These are phyloP conservation scores for Zasmidium citrigriseum DNA, from an alignment of 2,329 filamentous ascomycete genomes.

Conservation along the genomic window DNA sequence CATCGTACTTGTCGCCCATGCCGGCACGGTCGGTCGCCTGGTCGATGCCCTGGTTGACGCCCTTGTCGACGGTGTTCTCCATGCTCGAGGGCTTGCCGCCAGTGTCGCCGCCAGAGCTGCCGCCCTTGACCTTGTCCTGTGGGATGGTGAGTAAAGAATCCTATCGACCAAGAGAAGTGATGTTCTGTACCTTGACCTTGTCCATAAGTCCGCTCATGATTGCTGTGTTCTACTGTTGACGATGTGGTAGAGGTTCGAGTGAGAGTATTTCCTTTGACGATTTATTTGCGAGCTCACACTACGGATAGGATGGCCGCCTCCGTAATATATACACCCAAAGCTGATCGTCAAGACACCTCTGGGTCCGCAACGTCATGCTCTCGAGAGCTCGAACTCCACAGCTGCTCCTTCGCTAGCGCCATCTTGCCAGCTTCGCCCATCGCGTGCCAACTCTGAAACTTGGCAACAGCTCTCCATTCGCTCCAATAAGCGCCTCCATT, in stretches of 20 bases:
- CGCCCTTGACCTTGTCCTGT: constrained; percentile 20
- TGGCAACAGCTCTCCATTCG: not conserved
- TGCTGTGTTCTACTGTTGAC: constrained; percentile 1
- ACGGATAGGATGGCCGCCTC: not conserved
- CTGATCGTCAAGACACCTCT: not conserved
- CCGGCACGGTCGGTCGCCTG: constrained; percentile 22
- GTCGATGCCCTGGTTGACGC: constrained; percentile 23
- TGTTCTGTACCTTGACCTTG: constrained; percentile 20
- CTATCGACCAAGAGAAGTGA: not conserved
- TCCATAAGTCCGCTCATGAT: constrained; percentile 28
- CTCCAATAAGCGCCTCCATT: not conserved
- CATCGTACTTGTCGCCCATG: constrained; percentile 28
- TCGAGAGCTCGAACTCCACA: not conserved
- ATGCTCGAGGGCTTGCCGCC: constrained; percentile 11
- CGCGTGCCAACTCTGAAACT: not conserved
- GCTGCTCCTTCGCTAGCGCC: not conserved
- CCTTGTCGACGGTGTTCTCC: constrained; percentile 20
- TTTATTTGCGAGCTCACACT: not conserved
- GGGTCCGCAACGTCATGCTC: too few relatives aligned
- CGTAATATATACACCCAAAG: not conserved
- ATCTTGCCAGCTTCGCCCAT: not conserved
- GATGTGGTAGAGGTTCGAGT: not conserved
- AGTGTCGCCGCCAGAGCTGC: constrained; percentile 4
- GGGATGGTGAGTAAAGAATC: not conserved
- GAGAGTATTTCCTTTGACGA: not conserved